phyloP scores from a whole-genome alignment of 2,329 filamentous ascomycete genomes.

The Teratosphaeria epicoccoides region DNA sequence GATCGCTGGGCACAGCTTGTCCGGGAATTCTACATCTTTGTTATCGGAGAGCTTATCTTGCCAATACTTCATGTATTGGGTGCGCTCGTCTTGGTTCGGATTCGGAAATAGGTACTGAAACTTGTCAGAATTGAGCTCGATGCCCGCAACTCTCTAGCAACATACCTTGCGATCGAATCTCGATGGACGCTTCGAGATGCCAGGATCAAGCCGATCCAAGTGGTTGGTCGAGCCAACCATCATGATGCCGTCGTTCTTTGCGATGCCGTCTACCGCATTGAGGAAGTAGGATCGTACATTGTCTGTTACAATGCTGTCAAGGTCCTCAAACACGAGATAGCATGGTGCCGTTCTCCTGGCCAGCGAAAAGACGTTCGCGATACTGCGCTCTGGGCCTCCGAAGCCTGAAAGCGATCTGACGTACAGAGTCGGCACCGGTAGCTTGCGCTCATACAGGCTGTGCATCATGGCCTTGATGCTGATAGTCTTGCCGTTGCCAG shows the following conservation, averaged over 20 bases:
- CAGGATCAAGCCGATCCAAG: constrained; percentile 55
- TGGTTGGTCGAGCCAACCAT: constrained; percentile 39
- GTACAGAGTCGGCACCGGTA: constrained; percentile 50
- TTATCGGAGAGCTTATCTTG: constrained; percentile 44
- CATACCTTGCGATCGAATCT: constrained; percentile 51
- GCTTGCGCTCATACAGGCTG: constrained; percentile 44
- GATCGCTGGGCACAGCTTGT: constrained; percentile 47
- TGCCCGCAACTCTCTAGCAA: background rate
- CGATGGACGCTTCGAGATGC: constrained; percentile 51
- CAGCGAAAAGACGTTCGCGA: constrained; percentile 45
- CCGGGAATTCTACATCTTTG: constrained; percentile 50
- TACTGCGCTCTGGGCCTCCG: constrained; percentile 46
- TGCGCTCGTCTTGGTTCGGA: constrained; percentile 44
- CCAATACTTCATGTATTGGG: constrained; percentile 55
- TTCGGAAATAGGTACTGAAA: constrained; percentile 48
- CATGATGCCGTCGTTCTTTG: constrained; percentile 59
- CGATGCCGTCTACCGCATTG: constrained; percentile 61
- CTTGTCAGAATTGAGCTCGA: background rate
- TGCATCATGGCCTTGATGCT: constrained; percentile 62
- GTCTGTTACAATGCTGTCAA: constrained; percentile 55
- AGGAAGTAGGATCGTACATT: constrained; percentile 56
- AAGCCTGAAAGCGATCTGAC: constrained; percentile 44
- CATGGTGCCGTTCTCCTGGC: constrained; percentile 56
- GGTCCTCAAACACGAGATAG: constrained; percentile 61
- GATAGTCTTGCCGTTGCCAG: constrained; percentile 59